A percentile compares a stretch with the other conserved stretches of the same genome.
phyloP scores from a whole-genome alignment of 2,329 filamentous ascomycete species.

The Aspergillus amoenus region DNA sequence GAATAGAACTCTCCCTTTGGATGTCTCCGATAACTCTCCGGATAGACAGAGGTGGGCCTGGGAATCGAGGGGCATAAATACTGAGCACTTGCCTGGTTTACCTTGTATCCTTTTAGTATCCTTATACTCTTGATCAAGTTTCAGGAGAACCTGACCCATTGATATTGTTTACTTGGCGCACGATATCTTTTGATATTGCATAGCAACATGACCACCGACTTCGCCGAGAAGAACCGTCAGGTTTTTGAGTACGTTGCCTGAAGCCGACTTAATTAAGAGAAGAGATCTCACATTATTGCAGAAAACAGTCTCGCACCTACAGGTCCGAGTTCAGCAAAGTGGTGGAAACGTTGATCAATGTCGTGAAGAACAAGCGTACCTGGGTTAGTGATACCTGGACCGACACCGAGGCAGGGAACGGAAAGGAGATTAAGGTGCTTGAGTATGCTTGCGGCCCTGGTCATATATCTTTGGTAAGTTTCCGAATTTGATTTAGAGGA shows the following conservation, averaged over 20 bases:
- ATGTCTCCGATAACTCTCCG: too few relatives aligned
- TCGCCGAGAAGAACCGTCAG: constrained; percentile 9
- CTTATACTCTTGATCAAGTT: not conserved
- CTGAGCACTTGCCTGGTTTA: not conserved
- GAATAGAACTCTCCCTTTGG: constrained; percentile 7
- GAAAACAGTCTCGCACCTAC: constrained; percentile 7
- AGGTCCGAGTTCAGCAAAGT: not conserved
- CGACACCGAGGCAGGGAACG: constrained; percentile 30
- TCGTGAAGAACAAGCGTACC: constrained; percentile 40
- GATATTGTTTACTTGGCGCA: not conserved
- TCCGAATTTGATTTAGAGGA: not conserved
- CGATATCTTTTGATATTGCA: not conserved
- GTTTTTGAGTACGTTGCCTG: constrained; percentile 6
- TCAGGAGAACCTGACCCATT: not conserved
- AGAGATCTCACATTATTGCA: not conserved
- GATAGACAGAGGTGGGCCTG: too few relatives aligned
- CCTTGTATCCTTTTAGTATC: not conserved
- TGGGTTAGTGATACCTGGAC: constrained; percentile 64
- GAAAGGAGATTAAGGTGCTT: constrained; percentile 53
- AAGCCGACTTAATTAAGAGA: not conserved
- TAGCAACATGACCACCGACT: constrained; percentile 6
- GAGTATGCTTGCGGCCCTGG: constrained; percentile 79
- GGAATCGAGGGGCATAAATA: constrained; percentile 1
- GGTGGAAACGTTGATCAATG: constrained; percentile 2
- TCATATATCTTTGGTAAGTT: constrained; percentile 60